Base-by-base conservation (phyloP, 2,329 filamentous ascomycete genomes). In the Cercospora citrullina region DNA sequence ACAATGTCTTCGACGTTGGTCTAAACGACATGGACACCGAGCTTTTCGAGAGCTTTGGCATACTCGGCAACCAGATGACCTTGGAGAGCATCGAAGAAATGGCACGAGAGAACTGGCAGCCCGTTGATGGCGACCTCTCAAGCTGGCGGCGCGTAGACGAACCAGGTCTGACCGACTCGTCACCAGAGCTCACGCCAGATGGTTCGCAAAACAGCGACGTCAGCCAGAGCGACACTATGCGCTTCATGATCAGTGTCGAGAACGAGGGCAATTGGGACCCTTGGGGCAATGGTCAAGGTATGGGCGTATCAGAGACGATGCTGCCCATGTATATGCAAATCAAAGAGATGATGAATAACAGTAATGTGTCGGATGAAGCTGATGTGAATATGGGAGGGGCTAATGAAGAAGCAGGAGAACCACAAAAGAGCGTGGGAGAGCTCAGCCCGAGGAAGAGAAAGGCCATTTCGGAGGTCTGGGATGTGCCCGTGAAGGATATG, bases 131-230 rank as follows among this genome's bases (percentile, higher is more conserved):
- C 57, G 30, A 67, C 64, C 48, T 63, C 30, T 31, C 53, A n/a
- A 23, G 61, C 58, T 59, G 70, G 60, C 45, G 60, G 61, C 31
- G 55, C 30, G 5, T 60, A 6, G 23, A 64, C 26, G 55, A 59
- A n/a, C 51, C 59, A 5, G 59, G 60, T 6, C 23, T 63, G 64
- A 62, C 59, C 28, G 59, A 66, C 39, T 63, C 59, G 12, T 64
- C 62, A 3, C 73, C 74, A 3, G 75, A 76, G 36, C 73, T 76
- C 65, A 74, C 77, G 30, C 75, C 75, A 2, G 69, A 72, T 62
- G 69, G 70, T 55, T 74, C 70, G 18, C 81, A 71, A 75, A 80
- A 71, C 76, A 80, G 78, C 55, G 81, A 84, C 64, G 80, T 83
- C 23, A 79, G 76, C 21, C 79, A 81, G 70, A 57, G 62, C 45